Evolutionary conservation across 768 basidiomycete species (phyloP).

Genomic region (Russula sp.): DNA sequence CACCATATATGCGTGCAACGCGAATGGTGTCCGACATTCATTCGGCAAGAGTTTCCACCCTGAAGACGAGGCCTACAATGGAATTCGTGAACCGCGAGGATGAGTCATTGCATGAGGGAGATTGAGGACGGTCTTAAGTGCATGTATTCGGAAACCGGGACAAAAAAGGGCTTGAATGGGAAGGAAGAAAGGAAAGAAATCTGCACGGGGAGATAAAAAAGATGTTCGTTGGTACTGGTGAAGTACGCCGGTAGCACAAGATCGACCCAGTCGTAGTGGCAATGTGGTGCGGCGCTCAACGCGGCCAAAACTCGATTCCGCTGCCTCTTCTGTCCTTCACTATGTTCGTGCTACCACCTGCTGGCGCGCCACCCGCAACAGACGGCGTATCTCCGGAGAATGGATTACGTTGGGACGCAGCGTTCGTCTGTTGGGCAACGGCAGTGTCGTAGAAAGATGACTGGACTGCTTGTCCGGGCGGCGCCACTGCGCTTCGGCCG

Average conservation of each 20-base stretch:
- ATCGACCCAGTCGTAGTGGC: constrained; percentile 5
- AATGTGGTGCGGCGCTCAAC: constrained; percentile 44
- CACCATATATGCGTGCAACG: constrained; percentile 29
- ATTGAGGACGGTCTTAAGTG: constrained; percentile 15
- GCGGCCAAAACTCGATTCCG: constrained; percentile 72
- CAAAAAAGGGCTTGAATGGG: background rate
- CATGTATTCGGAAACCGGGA: constrained; percentile 14
- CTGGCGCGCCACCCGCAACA: constrained; percentile 30
- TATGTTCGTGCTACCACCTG: constrained; percentile 46
- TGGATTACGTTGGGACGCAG: constrained; percentile 39
- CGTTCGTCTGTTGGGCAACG: constrained; percentile 43
- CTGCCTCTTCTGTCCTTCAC: constrained; percentile 55
- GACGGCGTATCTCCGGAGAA: constrained; percentile 32
- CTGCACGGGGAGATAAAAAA: constrained; percentile 24
- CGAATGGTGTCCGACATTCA: constrained; percentile 22
- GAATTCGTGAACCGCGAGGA: constrained; percentile 16
- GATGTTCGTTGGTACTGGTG: constrained; percentile 13
- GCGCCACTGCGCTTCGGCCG: constrained; percentile 46
- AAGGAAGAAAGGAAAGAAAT: constrained; percentile 19
- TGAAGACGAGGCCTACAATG: constrained; percentile 10
- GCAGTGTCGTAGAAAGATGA: constrained; percentile 70
- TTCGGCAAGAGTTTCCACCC: constrained; percentile 15
- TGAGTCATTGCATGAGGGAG: constrained; percentile 15
- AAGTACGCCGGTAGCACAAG: constrained; percentile 8
- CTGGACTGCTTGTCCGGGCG: constrained; percentile 51